Evolutionary conservation across 495 filamentous ascomycete genomes (phyloP).

Genomic region (Aspergillus nanangensis): DNA sequence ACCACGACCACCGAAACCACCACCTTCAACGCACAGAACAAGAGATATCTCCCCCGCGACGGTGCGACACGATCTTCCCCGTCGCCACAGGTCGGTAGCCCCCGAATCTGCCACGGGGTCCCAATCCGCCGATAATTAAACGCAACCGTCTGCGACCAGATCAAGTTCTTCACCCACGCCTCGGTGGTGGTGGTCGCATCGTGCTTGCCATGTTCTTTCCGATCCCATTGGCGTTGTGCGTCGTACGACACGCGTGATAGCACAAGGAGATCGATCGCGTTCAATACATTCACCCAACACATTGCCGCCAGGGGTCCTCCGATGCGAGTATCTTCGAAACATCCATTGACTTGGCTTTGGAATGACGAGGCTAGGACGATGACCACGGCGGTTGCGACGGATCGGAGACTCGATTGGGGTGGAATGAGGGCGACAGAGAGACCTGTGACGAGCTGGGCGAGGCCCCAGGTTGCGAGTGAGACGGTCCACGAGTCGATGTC

Average conservation of each 20-base stretch:
- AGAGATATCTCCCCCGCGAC: conserved; percentile 1
- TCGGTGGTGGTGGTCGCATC: not conserved
- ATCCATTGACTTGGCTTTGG: conserved; percentile 1
- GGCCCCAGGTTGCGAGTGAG: conserved; percentile 7
- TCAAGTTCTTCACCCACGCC: not conserved
- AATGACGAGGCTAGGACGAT: conserved; percentile 5
- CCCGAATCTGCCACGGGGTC: conserved; percentile 16
- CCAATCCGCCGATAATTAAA: conserved; percentile 22
- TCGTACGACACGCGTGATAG: conserved; percentile 15
- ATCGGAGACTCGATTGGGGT: conserved; percentile 4
- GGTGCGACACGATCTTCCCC: not conserved
- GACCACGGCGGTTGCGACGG: conserved; percentile 1
- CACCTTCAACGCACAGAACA: not conserved
- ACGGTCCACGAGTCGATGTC: conserved; percentile 4
- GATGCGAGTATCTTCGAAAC: conserved; percentile 4
- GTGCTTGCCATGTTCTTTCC: not conserved
- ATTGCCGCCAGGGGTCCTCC: conserved; percentile 15
- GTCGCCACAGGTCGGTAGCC: conserved; percentile 5
- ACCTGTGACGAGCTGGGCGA: conserved; percentile 11
- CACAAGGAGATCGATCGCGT: conserved; percentile 17
- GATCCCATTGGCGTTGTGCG: conserved; percentile 11
- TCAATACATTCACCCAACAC: conserved; percentile 22
- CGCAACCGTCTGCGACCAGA: conserved; percentile 9
- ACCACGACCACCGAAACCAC: not conserved
- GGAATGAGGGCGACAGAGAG: conserved; percentile 10